Evolutionary conservation across 108 stramenopile species (phyloP), one percentile per base, ranked within the genome.

Genomic region (Fragilariopsis cylindrus): DNA sequence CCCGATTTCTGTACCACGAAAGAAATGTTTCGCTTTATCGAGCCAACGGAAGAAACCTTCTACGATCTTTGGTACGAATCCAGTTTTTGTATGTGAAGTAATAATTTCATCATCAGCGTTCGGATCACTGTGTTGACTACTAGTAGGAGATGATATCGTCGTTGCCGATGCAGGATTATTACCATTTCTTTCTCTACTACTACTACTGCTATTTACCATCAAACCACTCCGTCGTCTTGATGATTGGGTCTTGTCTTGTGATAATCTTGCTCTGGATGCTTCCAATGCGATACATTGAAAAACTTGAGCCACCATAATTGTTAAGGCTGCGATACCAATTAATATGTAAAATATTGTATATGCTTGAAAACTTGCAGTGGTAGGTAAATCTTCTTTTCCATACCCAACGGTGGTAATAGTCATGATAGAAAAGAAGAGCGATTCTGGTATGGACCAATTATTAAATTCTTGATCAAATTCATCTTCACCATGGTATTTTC

Each of bases 341-440:
- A 93, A 73, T 18, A 96, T 85, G 70, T 84, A 92, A 48, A 88
- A 53, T 21, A 88, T 88, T 15, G 88, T 91, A 67, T 89, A 92
- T 12, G 85, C 76, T 70, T 90, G 91, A 65, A 95, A 90, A 3
- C 77, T 84, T 0, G 88, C 81, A 7, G 85, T 81, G 21, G 88
- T 85, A 30, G 95, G 95, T 16, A 87, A 74, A 47, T 84, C 77
- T 7, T 88, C 75, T 53, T 85, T 81, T 13, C 95, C 95, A 69
- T 92, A 94, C 75, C 95, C 84, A 16, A 92, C 95, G 2, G 95
- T 96, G 12, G 95, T 96, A 8, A 93, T 88, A 18, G 95, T 91
- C 72, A 92, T 93, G 41, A 96, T 85, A 4, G 87, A 84, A 75
- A 96, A 93, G 8, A 96, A 75, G 19, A 96, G 65, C 0, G 92